Percentiles rank a stretch among this genome's conserved stretches.
These are phyloP conservation scores for Xylaria sp. DNA, from an alignment of 2,329 filamentous ascomycete species.

Conservation along the genomic window DNA sequence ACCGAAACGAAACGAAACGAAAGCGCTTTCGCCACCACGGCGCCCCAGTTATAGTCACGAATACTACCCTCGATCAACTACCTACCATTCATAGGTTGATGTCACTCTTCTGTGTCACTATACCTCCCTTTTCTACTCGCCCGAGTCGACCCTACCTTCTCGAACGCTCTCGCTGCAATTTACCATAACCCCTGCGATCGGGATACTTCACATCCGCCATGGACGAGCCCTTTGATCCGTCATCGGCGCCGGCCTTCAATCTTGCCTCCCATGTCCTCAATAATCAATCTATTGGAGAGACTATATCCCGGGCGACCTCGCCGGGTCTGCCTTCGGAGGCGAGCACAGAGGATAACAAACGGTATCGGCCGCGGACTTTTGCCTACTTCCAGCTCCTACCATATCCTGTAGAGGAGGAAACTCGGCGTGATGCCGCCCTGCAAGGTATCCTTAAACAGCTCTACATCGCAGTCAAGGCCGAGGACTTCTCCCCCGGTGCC, in stretches of 20 bases:
- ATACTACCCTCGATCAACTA: conserved; percentile 20
- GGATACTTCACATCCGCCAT: conserved; percentile 42
- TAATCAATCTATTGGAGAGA: conserved; percentile 64
- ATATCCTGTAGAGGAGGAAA: conserved; percentile 85
- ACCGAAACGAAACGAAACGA: no score
- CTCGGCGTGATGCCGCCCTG: conserved; percentile 80
- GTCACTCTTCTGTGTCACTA: conserved; percentile 26
- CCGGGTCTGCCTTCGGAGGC: conserved; percentile 73
- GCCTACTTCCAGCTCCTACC: conserved; percentile 92
- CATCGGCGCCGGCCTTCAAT: conserved; percentile 53
- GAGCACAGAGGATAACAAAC: conserved; percentile 63
- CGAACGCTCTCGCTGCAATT: conserved; percentile 16
- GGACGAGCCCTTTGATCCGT: conserved; percentile 54
- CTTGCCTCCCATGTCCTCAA: conserved; percentile 54
- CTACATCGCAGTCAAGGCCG: conserved; percentile 89
- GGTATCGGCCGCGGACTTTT: conserved; percentile 89
- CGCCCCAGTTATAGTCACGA: conserved; percentile 21
- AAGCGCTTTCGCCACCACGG: conserved; percentile 30
- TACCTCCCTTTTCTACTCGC: conserved; percentile 2
- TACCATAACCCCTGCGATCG: conserved; percentile 9
- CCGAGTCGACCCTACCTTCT: conserved; percentile 21
- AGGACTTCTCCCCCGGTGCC: conserved; percentile 93
- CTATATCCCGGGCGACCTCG: conserved; percentile 86
- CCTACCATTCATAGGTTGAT: conserved; percentile 24
- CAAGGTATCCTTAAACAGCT: conserved; percentile 92